These are phyloP conservation scores for Tricholoma bakamatsutake DNA, from an alignment of 768 basidiomycete genomes.

Conservation along the genomic window DNA sequence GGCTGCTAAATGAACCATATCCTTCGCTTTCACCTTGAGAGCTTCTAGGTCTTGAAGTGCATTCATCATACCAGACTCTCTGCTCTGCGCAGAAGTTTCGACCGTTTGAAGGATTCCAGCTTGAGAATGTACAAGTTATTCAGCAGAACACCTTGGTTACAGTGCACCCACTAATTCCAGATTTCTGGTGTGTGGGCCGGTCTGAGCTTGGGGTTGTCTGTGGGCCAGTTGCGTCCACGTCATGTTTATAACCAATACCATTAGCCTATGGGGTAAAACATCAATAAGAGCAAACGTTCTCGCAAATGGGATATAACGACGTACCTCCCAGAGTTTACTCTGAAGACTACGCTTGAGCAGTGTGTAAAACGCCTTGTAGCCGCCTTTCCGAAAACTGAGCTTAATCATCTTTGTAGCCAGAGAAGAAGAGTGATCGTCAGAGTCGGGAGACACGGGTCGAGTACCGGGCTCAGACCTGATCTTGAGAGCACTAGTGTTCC, in stretches of 20 bases:
- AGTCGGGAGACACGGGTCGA: conserved; percentile 50
- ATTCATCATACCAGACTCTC: conserved; percentile 61
- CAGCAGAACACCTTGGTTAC: neutral
- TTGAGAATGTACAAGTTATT: neutral
- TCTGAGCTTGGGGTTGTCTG: conserved; percentile 1
- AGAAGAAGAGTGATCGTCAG: conserved; percentile 30
- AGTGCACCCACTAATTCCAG: conserved; percentile 45
- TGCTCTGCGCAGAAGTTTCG: conserved; percentile 56
- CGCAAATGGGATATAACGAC: conserved; percentile 1
- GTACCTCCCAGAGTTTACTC: conserved; percentile 72
- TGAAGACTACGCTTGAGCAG: conserved; percentile 66
- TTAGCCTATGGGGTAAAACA: conserved; percentile 10
- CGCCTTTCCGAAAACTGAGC: conserved; percentile 88
- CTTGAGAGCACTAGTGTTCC: conserved; percentile 14
- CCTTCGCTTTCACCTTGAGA: conserved; percentile 84
- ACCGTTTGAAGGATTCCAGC: conserved; percentile 73
- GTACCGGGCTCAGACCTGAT: conserved; percentile 64
- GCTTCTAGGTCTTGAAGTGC: conserved; percentile 87
- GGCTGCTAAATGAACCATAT: conserved; percentile 87
- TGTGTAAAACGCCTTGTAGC: conserved; percentile 78
- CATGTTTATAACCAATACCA: conserved; percentile 8
- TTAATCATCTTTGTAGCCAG: conserved; percentile 51
- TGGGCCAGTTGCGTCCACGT: neutral
- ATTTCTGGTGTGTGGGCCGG: conserved; percentile 22
- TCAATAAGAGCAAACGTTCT: neutral